A percentile compares a stretch with the other conserved stretches of the same genome.
Evolutionary conservation across 2,329 filamentous ascomycete species (phyloP).

Genomic region (Talaromyces sp.): DNA sequence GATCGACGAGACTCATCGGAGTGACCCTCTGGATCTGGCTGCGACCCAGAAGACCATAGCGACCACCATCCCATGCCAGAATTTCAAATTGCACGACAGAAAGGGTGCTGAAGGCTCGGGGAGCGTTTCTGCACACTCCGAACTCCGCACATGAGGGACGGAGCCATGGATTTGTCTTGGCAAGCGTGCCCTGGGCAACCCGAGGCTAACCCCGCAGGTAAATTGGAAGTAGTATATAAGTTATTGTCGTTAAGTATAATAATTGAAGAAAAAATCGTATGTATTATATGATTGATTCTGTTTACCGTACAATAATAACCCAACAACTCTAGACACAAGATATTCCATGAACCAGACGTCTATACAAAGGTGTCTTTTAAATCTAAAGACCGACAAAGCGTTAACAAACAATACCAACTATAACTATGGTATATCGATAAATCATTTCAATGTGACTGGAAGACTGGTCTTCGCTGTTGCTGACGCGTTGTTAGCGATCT

Average conservation of each 20-base stretch:
- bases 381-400: not conserved
- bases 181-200: not conserved
- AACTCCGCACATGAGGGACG: not conserved
- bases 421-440: not conserved
- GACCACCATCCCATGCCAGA: constrained; percentile 37
- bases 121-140: not conserved
- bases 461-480: constrained; percentile 53
- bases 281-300: not conserved
- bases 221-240: not conserved
- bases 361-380: not conserved
- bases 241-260: no score
- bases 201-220: not conserved
- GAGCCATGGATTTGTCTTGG: not conserved
- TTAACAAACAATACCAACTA: not conserved
- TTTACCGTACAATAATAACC: not conserved
- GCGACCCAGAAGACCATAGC: constrained; percentile 38
- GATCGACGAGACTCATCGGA: constrained; percentile 12
- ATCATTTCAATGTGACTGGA: constrained; percentile 43
- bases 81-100: not conserved
- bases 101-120: not conserved
- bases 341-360: not conserved
- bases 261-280: not conserved
- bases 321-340: not conserved
- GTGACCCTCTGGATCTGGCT: constrained; percentile 14
- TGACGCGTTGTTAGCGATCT: constrained; percentile 58